Base-by-base conservation (phyloP, 306 rosid genomes). In the Cercis canadensis region DNA sequence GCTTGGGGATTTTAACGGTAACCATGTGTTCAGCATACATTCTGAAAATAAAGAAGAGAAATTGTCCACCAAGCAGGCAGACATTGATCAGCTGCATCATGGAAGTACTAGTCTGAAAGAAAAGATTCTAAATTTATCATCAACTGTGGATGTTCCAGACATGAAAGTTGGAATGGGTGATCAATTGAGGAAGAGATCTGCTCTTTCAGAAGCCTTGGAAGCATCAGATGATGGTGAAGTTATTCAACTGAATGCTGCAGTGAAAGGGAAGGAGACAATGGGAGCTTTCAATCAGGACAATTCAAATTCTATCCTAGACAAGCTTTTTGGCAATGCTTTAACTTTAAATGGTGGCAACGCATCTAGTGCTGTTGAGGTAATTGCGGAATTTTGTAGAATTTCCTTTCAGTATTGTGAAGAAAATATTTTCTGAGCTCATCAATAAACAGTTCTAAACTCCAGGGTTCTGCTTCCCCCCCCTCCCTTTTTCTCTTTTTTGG, bases 251-350 rank as follows among this genome's bases (percentile, higher is more conserved):
- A 79, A 84, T 47, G 81, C 84, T 74, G 92, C 81, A 66, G 88
- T 82, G 40, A 72, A 63, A 54, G 83, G 78, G 75, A 67, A 76
- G 77, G 77, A 87, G 62, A 79, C 76, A 4, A 3, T 57, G 4
- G 82, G 70, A 19, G 90, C 68, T 62, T 62, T 82, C 54, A 75
- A 67, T 84, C 78, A 72, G 56, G 88, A 63, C 29, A 75, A 55
- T 72, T 80, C 92, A 60, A 77, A 85, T 70, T 89, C 99, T 76
- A 74, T 89, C 62, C 80, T 95, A 47, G 89, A 78, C 33, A 91
- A 89, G 80, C 77, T 95, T 77, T 92, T 95, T 53, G 84, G 88
- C 66, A 61, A 76, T 82, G 76, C 87, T 66, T 78, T 81, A 74
- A 56, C 88, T 37, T 61, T 72, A 45, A 83, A 80, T 64, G 79